Percentiles rank a stretch among this genome's conserved stretches.
Conservation (phyloP, 768 basidiomycete species). For the Auriscalpium microsporum region DNA sequence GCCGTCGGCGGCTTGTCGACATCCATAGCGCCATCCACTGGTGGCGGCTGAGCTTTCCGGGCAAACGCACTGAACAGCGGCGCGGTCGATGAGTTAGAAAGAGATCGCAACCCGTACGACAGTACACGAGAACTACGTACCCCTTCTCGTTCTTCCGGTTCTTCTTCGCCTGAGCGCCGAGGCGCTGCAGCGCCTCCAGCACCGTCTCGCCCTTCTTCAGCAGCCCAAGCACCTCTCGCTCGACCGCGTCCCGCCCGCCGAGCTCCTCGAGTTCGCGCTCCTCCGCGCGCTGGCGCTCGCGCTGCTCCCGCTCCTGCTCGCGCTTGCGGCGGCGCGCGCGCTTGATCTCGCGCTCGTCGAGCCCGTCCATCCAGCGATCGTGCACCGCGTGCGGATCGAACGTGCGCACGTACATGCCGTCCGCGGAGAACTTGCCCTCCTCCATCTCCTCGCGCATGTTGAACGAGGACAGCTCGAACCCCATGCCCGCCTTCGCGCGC, state of each 20-base stretch:
- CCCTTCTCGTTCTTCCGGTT: slow-evolving; percentile 16
- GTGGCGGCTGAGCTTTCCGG: slow-evolving; percentile 22
- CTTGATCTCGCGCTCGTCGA: slow-evolving; percentile 81
- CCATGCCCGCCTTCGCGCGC: slow-evolving; percentile 81
- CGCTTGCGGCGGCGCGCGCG: slow-evolving; percentile 69
- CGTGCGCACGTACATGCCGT: slow-evolving; percentile 79
- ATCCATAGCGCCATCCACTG: slow-evolving; percentile 32
- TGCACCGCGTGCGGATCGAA: slow-evolving; percentile 88
- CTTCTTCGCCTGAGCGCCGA: slow-evolving; percentile 65
- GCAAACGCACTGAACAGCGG: neutral
- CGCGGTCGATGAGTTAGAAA: neutral
- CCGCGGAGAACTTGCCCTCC: slow-evolving; percentile 93
- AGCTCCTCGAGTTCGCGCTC: slow-evolving; percentile 63
- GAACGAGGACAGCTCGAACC: slow-evolving; percentile 88
- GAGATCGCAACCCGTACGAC: neutral
- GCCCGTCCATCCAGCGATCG: slow-evolving; percentile 92
- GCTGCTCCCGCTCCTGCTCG: slow-evolving; percentile 64
- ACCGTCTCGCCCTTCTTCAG: slow-evolving; percentile 89
- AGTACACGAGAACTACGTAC: slow-evolving; percentile 6
- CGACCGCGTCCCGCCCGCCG: slow-evolving; percentile 55
- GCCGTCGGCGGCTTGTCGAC: slow-evolving; percentile 34
- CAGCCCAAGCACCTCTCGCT: slow-evolving; percentile 60
- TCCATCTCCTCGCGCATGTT: slow-evolving; percentile 99
- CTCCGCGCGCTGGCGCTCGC: slow-evolving; percentile 60
- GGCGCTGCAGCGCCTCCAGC: slow-evolving; percentile 77